Evolutionary conservation across 2,329 filamentous ascomycete genomes (phyloP), one percentile per base, ranked within the genome.

Genomic region (Fusarium mangiferae): DNA sequence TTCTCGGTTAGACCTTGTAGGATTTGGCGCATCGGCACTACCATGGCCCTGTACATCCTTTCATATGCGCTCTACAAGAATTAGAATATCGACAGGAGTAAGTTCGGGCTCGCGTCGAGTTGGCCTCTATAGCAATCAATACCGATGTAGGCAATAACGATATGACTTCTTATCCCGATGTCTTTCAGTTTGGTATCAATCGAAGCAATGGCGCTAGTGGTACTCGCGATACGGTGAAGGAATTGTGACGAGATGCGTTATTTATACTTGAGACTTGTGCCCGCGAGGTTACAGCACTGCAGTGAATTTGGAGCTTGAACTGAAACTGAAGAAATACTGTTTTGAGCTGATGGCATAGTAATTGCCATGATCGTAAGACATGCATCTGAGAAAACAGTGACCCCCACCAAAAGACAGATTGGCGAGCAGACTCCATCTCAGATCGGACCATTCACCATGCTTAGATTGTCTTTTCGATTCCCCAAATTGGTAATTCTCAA

Each of bases 1-100:
- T 41, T 12, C 20, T 13, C 20, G 12, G 7, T 39, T 4, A 14
- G 20, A 39, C 38, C 38, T 14, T 14, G 3, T 22, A 39, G 38
- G 11, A 7, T 39, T 14, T 7, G 3, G 14, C n/a, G n/a, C 8
- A 22, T 39, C 12, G 7, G 20, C 1, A 22, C 1, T 7, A 11
- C 20, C 20, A 39, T 39, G 2, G 38, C 12, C 7, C 41, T 18
- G 3, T 18, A 24, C 6, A 17, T 42, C 15, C 41, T 17, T 42
- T 5, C 1, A 17, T 6, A n/a, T 24, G 11, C 6, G 14, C n/a
- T n/a, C 14, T 42, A 15, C 15, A 17, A 24, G 15, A 17, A 17
- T 6, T 4, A 42, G 14, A n/a, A 24, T 17, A 17, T 14, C 10
- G 10, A 44, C 41, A 44, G 12, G 30, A 33, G 30, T 33, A 33